These are phyloP conservation scores for Neonectria coccinea DNA, from an alignment of 2,329 filamentous ascomycete genomes.

Conservation along the genomic window DNA sequence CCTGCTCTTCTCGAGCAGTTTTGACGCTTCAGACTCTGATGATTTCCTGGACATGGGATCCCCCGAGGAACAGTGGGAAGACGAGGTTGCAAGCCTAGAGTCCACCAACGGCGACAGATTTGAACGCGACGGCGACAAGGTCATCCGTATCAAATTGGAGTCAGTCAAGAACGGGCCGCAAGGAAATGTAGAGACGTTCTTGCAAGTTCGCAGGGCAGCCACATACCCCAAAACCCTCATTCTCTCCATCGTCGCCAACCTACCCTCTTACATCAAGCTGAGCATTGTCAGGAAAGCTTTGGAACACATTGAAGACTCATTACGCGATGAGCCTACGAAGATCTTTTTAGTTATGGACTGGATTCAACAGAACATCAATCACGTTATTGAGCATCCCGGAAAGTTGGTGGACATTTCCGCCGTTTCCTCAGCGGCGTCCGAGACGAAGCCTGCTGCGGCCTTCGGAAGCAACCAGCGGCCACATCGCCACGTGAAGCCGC, in stretches of 20 bases:
- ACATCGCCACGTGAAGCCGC: conserved; percentile 65
- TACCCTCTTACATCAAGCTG: conserved; percentile 93
- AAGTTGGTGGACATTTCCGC: conserved; percentile 86
- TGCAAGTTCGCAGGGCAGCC: conserved; percentile 78
- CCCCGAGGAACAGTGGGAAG: conserved; percentile 79
- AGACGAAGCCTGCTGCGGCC: conserved; percentile 55
- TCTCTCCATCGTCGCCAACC: conserved; percentile 74
- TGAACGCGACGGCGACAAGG: conserved; percentile 66
- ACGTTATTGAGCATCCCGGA: conserved; percentile 87
- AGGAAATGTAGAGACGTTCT: conserved; percentile 63
- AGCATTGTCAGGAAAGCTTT: conserved; percentile 86
- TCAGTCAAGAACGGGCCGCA: conserved; percentile 63
- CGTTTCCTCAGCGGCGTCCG: conserved; percentile 75
- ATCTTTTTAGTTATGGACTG: conserved; percentile 91
- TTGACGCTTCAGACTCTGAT: conserved; percentile 42
- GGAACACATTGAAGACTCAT: conserved; percentile 74
- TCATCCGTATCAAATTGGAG: conserved; percentile 78
- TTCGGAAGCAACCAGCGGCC: conserved; percentile 46
- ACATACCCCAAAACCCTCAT: conserved; percentile 80
- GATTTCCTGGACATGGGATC: conserved; percentile 62
- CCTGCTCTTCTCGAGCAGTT: conserved; percentile 46
- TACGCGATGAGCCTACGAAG: conserved; percentile 87
- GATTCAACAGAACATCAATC: conserved; percentile 85
- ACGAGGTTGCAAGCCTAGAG: conserved; percentile 85
- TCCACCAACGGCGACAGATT: conserved; percentile 87